Conservation (phyloP, 495 filamentous ascomycete species). For the Penicillium macrosclerotiorum region DNA sequence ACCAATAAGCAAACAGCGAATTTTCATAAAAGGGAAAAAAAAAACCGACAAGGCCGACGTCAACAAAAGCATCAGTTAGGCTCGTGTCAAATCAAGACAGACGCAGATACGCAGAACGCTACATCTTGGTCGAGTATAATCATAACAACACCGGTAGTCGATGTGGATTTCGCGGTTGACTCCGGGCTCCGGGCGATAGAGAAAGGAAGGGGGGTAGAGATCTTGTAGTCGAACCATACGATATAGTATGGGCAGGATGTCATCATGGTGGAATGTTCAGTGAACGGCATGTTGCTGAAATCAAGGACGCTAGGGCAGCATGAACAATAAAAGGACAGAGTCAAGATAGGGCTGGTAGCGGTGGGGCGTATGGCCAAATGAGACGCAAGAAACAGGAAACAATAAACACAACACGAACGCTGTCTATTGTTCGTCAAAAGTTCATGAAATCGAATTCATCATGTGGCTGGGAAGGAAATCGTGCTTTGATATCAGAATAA, state of each 20-base stretch:
- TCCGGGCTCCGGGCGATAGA: too few relatives aligned
- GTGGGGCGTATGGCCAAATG: background rate
- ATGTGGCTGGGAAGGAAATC: background rate
- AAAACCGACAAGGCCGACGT: background rate
- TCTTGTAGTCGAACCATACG: too few relatives aligned
- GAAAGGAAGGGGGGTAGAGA: too few relatives aligned
- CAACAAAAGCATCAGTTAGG: too few relatives aligned
- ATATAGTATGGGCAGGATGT: too few relatives aligned
- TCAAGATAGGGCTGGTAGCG: background rate
- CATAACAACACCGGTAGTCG: conserved; percentile 17
- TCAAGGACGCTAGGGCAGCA: too few relatives aligned
- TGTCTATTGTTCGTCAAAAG: conserved; percentile 27
- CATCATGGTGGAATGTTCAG: too few relatives aligned
- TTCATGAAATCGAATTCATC: conserved; percentile 22
- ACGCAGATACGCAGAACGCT: conserved; percentile 3
- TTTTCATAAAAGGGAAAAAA: too few relatives aligned
- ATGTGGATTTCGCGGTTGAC: background rate
- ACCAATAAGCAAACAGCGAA: too few relatives aligned
- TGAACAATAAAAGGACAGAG: background rate
- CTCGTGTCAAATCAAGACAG: background rate
- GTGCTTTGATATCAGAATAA: conserved; percentile 6
- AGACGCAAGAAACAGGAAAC: conserved; percentile 1
- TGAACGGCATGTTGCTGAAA: too few relatives aligned
- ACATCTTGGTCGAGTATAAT: conserved; percentile 26
- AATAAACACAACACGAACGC: conserved; percentile 24